Evolutionary conservation across 2,329 filamentous ascomycete species (phyloP).

Genomic region (Dactylonectria estremocensis): DNA sequence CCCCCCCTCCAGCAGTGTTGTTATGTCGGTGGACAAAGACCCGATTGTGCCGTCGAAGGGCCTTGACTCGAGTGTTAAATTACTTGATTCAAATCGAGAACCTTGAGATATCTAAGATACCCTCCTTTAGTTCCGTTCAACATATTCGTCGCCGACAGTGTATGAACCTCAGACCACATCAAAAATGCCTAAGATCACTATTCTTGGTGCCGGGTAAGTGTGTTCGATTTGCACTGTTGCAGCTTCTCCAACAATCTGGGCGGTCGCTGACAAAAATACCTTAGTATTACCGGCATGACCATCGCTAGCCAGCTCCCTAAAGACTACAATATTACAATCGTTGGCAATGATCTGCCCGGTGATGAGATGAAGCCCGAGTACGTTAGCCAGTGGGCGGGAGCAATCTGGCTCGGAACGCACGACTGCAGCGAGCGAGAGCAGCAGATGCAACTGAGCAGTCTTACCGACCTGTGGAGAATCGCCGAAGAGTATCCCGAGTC

Average conservation of each 20-base stretch:
- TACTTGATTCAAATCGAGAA: background rate
- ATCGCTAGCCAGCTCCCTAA: constrained; percentile 15
- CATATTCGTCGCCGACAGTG: background rate
- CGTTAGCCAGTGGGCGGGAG: constrained; percentile 24
- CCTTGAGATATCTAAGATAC: background rate
- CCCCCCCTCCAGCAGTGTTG: background rate
- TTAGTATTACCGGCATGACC: constrained; percentile 23
- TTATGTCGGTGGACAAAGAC: too few species aligned
- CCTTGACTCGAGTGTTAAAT: background rate
- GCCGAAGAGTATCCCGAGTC: constrained; percentile 16
- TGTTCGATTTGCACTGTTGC: background rate
- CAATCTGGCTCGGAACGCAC: constrained; percentile 9
- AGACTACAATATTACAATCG: constrained; percentile 16
- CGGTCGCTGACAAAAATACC: background rate
- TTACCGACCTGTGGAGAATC: constrained; percentile 20
- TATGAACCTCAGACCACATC: background rate
- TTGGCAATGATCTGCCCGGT: constrained; percentile 19
- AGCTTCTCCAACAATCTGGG: background rate
- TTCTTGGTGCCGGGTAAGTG: background rate
- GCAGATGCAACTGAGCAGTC: constrained; percentile 15
- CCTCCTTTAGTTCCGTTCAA: background rate
- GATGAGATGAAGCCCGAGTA: constrained; percentile 6
- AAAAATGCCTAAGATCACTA: background rate
- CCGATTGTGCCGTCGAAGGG: background rate
- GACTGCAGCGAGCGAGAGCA: constrained; percentile 9